Percentiles rank a stretch among this genome's conserved stretches.
Conservation (phyloP, 2,329 filamentous ascomycete species). For the Fusarium sororula region DNA sequence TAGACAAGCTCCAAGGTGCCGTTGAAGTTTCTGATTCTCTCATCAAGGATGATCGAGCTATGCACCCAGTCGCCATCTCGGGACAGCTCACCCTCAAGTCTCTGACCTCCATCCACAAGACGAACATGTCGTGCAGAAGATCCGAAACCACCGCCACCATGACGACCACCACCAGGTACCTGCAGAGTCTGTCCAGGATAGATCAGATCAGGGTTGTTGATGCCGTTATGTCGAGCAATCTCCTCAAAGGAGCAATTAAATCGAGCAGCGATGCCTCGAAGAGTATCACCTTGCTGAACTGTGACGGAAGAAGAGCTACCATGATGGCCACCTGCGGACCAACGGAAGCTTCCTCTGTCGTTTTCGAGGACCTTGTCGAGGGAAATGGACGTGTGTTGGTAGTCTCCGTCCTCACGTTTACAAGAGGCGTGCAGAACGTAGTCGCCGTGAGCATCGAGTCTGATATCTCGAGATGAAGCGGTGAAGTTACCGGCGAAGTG, state of each 20-base stretch:
- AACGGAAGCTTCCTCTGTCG: constrained; percentile 51
- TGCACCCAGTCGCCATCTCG: constrained; percentile 45
- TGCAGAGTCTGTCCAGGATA: constrained; percentile 53
- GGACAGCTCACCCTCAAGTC: constrained; percentile 47
- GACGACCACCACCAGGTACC: constrained; percentile 44
- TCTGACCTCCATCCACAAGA: constrained; percentile 48
- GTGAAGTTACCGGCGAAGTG: constrained; percentile 48
- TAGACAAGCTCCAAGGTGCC: constrained; percentile 38
- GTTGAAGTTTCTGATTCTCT: constrained; percentile 48
- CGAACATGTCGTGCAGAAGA: constrained; percentile 48
- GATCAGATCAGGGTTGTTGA: constrained; percentile 54
- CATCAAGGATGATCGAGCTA: constrained; percentile 47
- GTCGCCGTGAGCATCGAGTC: constrained; percentile 47
- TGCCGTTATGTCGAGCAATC: constrained; percentile 51
- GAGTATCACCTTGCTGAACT: constrained; percentile 54
- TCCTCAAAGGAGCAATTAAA: constrained; percentile 50
- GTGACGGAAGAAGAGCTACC: constrained; percentile 43
- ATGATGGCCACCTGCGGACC: constrained; percentile 41
- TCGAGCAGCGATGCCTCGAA: constrained; percentile 49
- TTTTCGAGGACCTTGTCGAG: constrained; percentile 50
- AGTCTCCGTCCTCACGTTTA: constrained; percentile 45
- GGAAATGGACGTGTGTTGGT: constrained; percentile 47
- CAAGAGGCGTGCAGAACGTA: constrained; percentile 49
- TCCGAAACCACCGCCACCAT: constrained; percentile 43
- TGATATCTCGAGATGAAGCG: constrained; percentile 47